A percentile compares a stretch with the other conserved stretches of the same genome.
Conservation (phyloP, 1,139 yeast genomes). For the Suhomyces wounanorum region DNA sequence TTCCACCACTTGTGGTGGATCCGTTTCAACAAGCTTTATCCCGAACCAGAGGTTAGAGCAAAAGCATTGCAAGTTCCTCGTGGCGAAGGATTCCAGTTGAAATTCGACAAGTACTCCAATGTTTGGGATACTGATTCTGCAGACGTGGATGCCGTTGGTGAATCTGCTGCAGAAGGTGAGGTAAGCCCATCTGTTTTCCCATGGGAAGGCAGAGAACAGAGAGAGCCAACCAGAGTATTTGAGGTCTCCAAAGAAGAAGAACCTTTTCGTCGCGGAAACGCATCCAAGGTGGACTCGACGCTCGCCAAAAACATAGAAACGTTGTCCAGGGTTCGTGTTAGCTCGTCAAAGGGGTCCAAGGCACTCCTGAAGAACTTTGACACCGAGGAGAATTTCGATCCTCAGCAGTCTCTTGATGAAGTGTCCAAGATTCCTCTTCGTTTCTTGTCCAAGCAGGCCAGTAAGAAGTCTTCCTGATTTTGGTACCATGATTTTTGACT, state of each 20-base stretch:
- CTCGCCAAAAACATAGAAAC: conserved; percentile 13
- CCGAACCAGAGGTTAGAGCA: conserved; percentile 12
- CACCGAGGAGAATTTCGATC: conserved; percentile 21
- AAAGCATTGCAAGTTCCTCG: conserved; percentile 17
- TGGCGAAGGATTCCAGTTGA: conserved; percentile 42
- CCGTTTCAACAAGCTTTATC: conserved; percentile 28
- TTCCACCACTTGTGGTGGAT: conserved; percentile 43
- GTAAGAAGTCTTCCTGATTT: neutral
- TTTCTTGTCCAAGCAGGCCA: conserved; percentile 22
- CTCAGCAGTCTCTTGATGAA: conserved; percentile 29
- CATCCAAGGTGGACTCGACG: conserved; percentile 4
- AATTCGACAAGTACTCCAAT: conserved; percentile 31
- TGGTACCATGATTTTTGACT: neutral
- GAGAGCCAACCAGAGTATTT: conserved; percentile 22
- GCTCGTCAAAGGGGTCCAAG: conserved; percentile 6
- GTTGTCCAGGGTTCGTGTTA: conserved; percentile 12
- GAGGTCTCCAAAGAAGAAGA: conserved; percentile 1
- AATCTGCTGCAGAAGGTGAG: no score
- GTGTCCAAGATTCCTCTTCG: conserved; percentile 28
- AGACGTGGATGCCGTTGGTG: neutral
- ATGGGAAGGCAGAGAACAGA: conserved; percentile 45
- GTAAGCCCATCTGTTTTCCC: conserved; percentile 35
- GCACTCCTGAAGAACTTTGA: conserved; percentile 12
- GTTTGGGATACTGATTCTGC: conserved; percentile 26
- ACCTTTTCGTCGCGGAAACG: neutral